Conservation (phyloP, 306 rosid species). For the Gynostemma pentaphyllum region DNA sequence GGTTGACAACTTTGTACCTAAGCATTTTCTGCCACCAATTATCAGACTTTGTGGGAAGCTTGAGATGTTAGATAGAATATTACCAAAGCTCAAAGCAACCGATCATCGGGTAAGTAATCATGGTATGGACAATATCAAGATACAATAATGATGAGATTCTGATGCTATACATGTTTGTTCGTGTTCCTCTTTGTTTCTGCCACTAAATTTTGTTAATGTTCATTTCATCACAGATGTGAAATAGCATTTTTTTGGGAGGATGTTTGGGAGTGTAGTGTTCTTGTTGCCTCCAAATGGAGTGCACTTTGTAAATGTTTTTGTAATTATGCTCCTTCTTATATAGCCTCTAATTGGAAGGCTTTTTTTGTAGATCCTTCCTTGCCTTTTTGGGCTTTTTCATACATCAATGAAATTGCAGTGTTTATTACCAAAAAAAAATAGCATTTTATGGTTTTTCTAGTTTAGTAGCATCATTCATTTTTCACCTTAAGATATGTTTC, state of each 20-base stretch:
- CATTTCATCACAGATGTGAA: neutral
- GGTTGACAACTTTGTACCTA: slow-evolving; percentile 81
- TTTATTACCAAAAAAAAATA: too few relatives aligned
- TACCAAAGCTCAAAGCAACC: slow-evolving; percentile 90
- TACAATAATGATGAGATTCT: slow-evolving; percentile 1
- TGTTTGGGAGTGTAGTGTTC: too few relatives aligned
- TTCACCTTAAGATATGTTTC: neutral
- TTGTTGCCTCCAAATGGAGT: too few relatives aligned
- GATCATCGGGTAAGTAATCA: slow-evolving; percentile 82
- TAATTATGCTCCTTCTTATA: too few relatives aligned
- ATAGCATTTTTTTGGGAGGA: too few relatives aligned
- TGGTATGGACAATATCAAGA: neutral
- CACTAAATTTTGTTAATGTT: neutral
- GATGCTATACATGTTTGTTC: neutral
- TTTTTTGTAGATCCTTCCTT: too few relatives aligned
- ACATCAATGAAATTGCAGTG: too few relatives aligned
- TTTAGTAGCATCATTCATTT: neutral
- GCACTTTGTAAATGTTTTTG: too few relatives aligned
- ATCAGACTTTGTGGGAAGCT: slow-evolving; percentile 97
- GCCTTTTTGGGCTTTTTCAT: too few relatives aligned
- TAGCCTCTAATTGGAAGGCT: too few relatives aligned
- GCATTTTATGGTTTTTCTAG: neutral
- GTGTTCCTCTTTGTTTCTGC: neutral
- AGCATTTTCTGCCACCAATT: slow-evolving; percentile 87
- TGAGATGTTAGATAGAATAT: slow-evolving; percentile 92